Evolutionary conservation across 2,329 filamentous ascomycete species (phyloP).

Genomic region (Diaporthe longicolla): DNA sequence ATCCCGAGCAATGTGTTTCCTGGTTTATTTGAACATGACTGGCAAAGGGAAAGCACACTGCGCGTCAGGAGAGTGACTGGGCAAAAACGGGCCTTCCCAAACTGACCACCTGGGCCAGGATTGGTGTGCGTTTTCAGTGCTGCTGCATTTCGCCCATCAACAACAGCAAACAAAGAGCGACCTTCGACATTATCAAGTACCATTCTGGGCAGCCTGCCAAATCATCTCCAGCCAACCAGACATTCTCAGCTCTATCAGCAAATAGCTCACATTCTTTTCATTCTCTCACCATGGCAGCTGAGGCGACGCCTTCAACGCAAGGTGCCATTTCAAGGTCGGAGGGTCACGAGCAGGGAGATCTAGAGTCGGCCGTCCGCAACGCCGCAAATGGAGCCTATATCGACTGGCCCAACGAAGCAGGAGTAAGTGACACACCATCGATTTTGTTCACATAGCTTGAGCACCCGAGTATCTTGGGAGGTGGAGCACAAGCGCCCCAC

Average conservation of each 20-base stretch:
- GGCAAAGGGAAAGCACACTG: no score
- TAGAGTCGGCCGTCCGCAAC: conserved; percentile 35
- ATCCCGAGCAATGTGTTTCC: neutral
- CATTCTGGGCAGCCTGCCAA: neutral
- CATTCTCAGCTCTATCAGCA: no score
- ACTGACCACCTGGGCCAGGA: neutral
- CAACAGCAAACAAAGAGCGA: neutral
- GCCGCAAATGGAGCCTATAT: conserved; percentile 52
- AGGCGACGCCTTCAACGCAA: no score
- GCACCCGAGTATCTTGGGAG: no score
- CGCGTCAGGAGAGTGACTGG: neutral
- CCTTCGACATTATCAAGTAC: neutral
- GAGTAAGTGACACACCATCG: conserved; percentile 50
- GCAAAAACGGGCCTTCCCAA: neutral
- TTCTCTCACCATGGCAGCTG: neutral
- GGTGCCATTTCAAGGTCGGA: neutral
- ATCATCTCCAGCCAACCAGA: neutral
- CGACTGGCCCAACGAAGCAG: conserved; percentile 64
- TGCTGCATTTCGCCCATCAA: neutral
- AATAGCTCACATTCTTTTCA: neutral
- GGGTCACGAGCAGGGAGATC: conserved; percentile 32
- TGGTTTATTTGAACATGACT: neutral
- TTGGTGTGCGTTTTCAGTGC: neutral
- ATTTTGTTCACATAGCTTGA: neutral
- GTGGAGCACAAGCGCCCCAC: neutral